Evolutionary conservation across 345 rosid genomes (phyloP).

Genomic region (Euclidium syriacum): DNA sequence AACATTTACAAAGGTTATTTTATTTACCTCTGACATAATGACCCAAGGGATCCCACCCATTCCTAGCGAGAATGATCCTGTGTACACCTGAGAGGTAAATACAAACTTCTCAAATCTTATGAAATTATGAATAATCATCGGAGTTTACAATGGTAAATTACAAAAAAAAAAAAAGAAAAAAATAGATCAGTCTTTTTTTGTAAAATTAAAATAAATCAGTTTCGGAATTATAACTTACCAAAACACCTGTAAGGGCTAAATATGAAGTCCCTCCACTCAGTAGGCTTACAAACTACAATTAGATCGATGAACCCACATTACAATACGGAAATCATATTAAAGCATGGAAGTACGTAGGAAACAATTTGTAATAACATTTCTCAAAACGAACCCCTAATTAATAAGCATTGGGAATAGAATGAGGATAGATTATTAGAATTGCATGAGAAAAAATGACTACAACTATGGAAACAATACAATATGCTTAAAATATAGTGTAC

Average conservation of each 20-base stretch:
- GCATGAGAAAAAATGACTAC: not conserved
- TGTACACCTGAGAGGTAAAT: constrained; percentile 28
- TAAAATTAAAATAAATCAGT: too few species aligned
- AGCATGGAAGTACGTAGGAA: too few species aligned
- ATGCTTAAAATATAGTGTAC: not conserved
- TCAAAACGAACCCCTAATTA: not conserved
- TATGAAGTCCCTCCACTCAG: constrained; percentile 18
- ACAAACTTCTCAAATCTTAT: not conserved
- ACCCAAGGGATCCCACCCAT: constrained; percentile 80
- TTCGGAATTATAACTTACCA: not conserved
- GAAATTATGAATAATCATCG: not conserved
- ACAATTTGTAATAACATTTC: not conserved
- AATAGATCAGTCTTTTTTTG: too few species aligned
- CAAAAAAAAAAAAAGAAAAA: too few species aligned
- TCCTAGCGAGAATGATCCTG: constrained; percentile 53
- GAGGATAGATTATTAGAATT: too few species aligned
- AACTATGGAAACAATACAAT: not conserved
- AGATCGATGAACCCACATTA: not conserved
- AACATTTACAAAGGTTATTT: too few species aligned
- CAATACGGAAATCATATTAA: not conserved
- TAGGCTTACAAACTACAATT: constrained; percentile 38
- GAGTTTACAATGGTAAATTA: not conserved
- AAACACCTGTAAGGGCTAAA: constrained; percentile 17
- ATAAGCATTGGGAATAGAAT: too few species aligned
- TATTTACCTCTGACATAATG: constrained; percentile 75